phyloP scores from a whole-genome alignment of 169 alveolate genomes.

The Ichthyophthirius multifiliis region DNA sequence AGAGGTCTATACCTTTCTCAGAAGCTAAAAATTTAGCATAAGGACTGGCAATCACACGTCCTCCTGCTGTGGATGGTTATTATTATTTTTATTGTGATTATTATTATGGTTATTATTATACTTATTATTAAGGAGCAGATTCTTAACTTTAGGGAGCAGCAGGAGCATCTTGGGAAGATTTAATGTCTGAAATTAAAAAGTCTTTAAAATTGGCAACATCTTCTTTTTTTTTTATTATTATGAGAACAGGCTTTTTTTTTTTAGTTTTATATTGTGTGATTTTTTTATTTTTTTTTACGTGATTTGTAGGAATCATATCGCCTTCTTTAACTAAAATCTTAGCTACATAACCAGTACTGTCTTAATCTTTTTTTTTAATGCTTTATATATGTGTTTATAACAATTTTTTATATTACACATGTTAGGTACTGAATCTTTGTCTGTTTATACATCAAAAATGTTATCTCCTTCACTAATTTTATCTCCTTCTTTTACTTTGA shows the following conservation, averaged over 20 bases:
- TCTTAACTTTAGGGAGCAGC: background rate
- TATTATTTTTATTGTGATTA: background rate
- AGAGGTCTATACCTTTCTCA: conserved; percentile 36
- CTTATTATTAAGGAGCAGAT: background rate
- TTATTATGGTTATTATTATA: background rate
- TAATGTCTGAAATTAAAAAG: conserved; percentile 16
- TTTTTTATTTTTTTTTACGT: conserved; percentile 1
- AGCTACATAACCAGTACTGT: conserved; percentile 25
- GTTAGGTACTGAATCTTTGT: conserved; percentile 69
- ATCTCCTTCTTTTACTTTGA: conserved; percentile 66
- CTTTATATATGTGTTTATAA: background rate
- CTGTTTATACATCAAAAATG: conserved; percentile 74
- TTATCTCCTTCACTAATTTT: conserved; percentile 61
- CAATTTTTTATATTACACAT: background rate
- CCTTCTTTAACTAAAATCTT: conserved; percentile 53
- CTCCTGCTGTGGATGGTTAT: conserved; percentile 9
- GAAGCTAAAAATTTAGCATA: conserved; percentile 54
- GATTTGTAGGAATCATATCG: conserved; percentile 51
- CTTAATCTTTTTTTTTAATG: background rate
- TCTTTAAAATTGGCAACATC: conserved; percentile 57
- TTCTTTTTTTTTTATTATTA: conserved; percentile 51
- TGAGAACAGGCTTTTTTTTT: conserved; percentile 36
- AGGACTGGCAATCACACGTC: conserved; percentile 59
- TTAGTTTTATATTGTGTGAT: background rate
- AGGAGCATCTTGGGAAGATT: background rate